Percentiles rank a stretch among this genome's conserved stretches.
These are phyloP conservation scores for Piloderma croceum DNA, from an alignment of 768 basidiomycete genomes.

Conservation along the genomic window DNA sequence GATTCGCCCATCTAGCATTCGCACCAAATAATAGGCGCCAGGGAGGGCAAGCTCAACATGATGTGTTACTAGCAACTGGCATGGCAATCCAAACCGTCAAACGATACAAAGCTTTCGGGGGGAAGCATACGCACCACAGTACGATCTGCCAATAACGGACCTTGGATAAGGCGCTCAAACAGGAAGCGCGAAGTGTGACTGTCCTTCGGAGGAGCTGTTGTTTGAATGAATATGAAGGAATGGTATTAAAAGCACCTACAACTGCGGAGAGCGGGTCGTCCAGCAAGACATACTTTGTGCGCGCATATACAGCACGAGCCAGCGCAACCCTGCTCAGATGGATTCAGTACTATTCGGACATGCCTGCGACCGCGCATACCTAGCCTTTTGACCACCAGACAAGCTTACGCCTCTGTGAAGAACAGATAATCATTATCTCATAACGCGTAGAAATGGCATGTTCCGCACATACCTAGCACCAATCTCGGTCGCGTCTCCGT, in stretches of 20 bases:
- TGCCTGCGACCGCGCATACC: conserved; percentile 31
- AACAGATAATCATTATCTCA: conserved; percentile 1
- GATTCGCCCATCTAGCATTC: conserved; percentile 37
- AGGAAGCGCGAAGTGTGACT: conserved; percentile 25
- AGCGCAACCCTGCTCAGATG: conserved; percentile 59
- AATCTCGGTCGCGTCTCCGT: conserved; percentile 83
- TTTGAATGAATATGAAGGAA: not conserved
- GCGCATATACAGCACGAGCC: conserved; percentile 76
- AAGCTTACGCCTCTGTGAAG: conserved; percentile 58
- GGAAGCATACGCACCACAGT: conserved; percentile 27
- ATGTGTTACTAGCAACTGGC: conserved; percentile 36
- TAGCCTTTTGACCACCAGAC: conserved; percentile 79
- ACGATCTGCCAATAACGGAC: conserved; percentile 24
- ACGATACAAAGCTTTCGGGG: not conserved
- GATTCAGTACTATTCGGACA: not conserved
- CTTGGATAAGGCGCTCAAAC: conserved; percentile 20
- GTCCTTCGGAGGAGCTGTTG: conserved; percentile 10
- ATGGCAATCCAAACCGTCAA: not conserved
- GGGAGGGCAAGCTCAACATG: conserved; percentile 40
- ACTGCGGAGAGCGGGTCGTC: conserved; percentile 27
- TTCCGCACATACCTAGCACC: conserved; percentile 56
- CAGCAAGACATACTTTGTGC: conserved; percentile 43
- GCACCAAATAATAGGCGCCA: conserved; percentile 32
- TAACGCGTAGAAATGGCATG: conserved; percentile 3
- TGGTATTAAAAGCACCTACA: conserved; percentile 2